Percentiles rank a stretch among this genome's conserved stretches.
Evolutionary conservation across 2,329 filamentous ascomycete genomes (phyloP).

Genomic region (Xylariomycetidae sp.): DNA sequence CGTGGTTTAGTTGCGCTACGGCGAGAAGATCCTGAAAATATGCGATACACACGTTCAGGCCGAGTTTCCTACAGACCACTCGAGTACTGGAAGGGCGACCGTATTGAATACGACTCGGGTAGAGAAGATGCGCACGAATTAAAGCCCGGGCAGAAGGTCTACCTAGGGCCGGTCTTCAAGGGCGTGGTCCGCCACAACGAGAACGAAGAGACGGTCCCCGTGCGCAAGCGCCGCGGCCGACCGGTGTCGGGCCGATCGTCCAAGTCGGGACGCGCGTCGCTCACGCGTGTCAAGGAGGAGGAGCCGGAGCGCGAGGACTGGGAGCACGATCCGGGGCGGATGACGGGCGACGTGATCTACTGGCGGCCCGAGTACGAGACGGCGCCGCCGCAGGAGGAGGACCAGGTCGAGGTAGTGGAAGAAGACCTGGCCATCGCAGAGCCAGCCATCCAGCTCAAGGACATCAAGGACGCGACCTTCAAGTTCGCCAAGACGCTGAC

Average conservation of each 20-base stretch:
- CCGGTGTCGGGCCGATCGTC: conserved; percentile 15
- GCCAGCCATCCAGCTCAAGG: conserved; percentile 51
- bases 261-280: conserved; percentile 5
- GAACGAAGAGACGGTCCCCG: conserved; percentile 31
- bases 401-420: conserved; percentile 48
- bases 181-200: conserved; percentile 74
- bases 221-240: conserved; percentile 17
- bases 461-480: conserved; percentile 67
- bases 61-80: conserved; percentile 74
- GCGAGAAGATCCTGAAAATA: conserved; percentile 43
- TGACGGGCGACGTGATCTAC: conserved; percentile 58
- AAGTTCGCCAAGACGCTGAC: conserved; percentile 84
- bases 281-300: conserved; percentile 40
- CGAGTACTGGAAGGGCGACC: conserved; percentile 83
- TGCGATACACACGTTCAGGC: conserved; percentile 66
- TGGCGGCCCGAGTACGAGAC: conserved; percentile 58
- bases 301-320: conserved; percentile 61
- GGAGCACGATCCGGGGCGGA: conserved; percentile 62
- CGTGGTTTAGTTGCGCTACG: conserved; percentile 51
- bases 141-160: conserved; percentile 45
- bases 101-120: conserved; percentile 63
- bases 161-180: conserved; percentile 68
- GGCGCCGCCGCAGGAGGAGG: conserved; percentile 49
- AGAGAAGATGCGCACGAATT: too few species aligned
- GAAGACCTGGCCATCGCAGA: conserved; percentile 54